Conservation (phyloP, 345 rosid species). For the Gossypium longicalyx region DNA sequence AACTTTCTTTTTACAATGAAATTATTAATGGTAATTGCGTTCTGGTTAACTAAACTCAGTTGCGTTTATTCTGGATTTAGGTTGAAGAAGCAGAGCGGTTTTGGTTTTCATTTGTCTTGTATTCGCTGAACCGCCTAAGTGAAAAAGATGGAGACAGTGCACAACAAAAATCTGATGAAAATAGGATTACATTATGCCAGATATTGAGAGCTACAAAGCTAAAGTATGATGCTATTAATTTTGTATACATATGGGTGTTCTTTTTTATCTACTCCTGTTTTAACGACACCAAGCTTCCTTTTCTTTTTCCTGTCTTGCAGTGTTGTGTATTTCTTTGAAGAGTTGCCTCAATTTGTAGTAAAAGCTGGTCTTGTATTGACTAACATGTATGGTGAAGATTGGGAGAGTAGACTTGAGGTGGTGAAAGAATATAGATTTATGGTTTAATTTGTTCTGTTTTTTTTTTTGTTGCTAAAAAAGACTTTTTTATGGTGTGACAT, state of each 20-base stretch:
- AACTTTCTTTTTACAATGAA: not conserved
- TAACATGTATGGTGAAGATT: slow-evolving; percentile 62
- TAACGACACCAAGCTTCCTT: slow-evolving; percentile 2
- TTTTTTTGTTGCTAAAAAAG: not conserved
- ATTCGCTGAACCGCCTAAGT: slow-evolving; percentile 55
- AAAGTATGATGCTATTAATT: slow-evolving; percentile 42
- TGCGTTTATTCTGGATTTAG: slow-evolving; percentile 33
- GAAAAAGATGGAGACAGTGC: slow-evolving; percentile 36
- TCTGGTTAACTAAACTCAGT: not conserved
- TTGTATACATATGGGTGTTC: slow-evolving; percentile 8
- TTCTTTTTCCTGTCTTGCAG: slow-evolving; percentile 34
- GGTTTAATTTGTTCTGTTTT: not conserved
- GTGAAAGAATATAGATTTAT: not conserved
- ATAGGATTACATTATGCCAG: slow-evolving; percentile 57
- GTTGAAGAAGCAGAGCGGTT: slow-evolving; percentile 78
- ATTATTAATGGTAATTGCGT: not conserved
- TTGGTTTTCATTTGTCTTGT: slow-evolving; percentile 81
- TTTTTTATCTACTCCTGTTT: not conserved
- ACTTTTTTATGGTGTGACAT: not conserved
- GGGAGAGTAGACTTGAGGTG: slow-evolving; percentile 92
- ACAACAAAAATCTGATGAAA: slow-evolving; percentile 32
- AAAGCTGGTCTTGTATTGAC: slow-evolving; percentile 72
- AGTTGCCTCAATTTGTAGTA: slow-evolving; percentile 80
- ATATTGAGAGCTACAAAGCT: slow-evolving; percentile 67
- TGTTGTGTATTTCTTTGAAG: slow-evolving; percentile 76